These are phyloP conservation scores for Aspergillus tamarii DNA, from an alignment of 2,329 filamentous ascomycete genomes.

Conservation along the genomic window DNA sequence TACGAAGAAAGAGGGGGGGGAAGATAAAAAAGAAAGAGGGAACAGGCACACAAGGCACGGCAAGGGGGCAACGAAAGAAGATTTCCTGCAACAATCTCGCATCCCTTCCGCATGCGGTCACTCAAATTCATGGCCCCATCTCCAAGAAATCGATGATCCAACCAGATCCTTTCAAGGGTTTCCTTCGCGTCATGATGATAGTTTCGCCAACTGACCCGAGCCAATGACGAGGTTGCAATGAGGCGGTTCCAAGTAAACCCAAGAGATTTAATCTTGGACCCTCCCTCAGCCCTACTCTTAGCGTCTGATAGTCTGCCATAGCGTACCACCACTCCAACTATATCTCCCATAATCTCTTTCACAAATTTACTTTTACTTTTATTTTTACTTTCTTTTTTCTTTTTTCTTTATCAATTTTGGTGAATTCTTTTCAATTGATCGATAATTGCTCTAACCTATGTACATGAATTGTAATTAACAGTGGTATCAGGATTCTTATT, in stretches of 20 bases:
- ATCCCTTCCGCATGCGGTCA: slow-evolving; percentile 4
- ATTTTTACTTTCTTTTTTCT: not conserved
- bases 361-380: no score
- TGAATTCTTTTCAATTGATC: not conserved
- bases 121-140: not conserved
- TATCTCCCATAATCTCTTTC: not conserved
- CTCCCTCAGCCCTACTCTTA: slow-evolving; percentile 4
- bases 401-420: no score
- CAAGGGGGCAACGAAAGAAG: not conserved
- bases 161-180: not conserved
- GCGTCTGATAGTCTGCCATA: not conserved
- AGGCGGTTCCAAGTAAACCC: not conserved
- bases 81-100: not conserved
- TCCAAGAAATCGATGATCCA: not conserved
- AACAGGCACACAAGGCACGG: slow-evolving; percentile 5
- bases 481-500: slow-evolving; percentile 5
- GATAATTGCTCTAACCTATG: not conserved
- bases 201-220: not conserved
- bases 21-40: not conserved
- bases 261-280: not conserved
- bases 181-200: slow-evolving; percentile 10
- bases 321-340: not conserved
- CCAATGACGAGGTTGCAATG: slow-evolving; percentile 3
- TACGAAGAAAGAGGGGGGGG: not conserved
- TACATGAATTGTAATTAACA: slow-evolving; percentile 1